Conservation (phyloP, 1,139 yeast species). For the Komagataea norvegica region DNA sequence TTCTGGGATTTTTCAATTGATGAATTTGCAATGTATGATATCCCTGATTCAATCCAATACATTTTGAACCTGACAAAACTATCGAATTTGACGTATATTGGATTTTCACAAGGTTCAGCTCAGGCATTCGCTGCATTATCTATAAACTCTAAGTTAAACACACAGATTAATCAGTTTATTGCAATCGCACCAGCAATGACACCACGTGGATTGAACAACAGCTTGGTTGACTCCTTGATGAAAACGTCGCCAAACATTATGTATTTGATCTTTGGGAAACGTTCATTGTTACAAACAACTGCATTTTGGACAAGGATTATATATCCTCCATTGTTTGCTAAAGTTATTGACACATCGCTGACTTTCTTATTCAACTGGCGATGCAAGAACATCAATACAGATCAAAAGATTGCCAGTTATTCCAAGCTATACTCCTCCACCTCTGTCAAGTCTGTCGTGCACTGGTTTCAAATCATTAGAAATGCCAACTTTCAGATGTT, state of each 20-base stretch:
- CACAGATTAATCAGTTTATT: conserved; percentile 63
- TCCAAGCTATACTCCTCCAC: conserved; percentile 87
- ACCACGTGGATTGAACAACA: conserved; percentile 77
- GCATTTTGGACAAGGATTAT: conserved; percentile 77
- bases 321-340: conserved; percentile 77
- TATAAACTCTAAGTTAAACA: conserved; percentile 62
- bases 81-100: conserved; percentile 54
- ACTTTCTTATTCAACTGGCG: conserved; percentile 73
- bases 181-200: conserved; percentile 95
- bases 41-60: conserved; percentile 62
- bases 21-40: conserved; percentile 70
- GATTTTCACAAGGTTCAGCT: conserved; percentile 85
- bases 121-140: conserved; percentile 79
- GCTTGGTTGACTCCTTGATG: conserved; percentile 68
- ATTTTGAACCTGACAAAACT: conserved; percentile 41
- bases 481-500: conserved; percentile 85
- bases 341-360: conserved; percentile 67
- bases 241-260: conserved; percentile 76
- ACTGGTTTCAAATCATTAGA: conserved; percentile 91
- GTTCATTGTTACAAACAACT: conserved; percentile 70
- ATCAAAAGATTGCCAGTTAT: conserved; percentile 73
- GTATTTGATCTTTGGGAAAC: conserved; percentile 69
- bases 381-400: conserved; percentile 58
- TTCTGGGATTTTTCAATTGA: conserved; percentile 85
- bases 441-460: conserved; percentile 86